Percentiles rank a stretch among this genome's conserved stretches.
Conservation (phyloP, 805 yeast genomes). For the Hanseniaspora lindneri region DNA sequence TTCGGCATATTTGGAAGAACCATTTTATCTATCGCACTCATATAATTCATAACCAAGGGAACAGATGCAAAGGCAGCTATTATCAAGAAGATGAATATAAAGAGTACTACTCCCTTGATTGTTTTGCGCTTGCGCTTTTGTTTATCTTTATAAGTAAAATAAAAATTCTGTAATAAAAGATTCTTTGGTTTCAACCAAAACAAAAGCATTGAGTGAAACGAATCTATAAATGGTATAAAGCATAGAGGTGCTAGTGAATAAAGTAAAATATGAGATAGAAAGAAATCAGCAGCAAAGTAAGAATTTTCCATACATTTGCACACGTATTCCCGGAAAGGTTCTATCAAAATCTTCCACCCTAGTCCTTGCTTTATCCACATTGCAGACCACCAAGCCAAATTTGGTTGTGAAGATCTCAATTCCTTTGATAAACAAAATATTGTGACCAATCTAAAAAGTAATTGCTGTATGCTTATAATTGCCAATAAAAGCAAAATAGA, state of each 20-base stretch:
- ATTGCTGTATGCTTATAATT: constrained; percentile 42
- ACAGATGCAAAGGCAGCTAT: constrained; percentile 35
- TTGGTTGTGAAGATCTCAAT: constrained; percentile 45
- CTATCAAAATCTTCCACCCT: constrained; percentile 50
- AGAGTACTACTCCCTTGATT: constrained; percentile 37
- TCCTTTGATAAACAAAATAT: constrained; percentile 49
- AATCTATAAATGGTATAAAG: constrained; percentile 51
- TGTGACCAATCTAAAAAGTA: constrained; percentile 43
- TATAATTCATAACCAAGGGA: constrained; percentile 35
- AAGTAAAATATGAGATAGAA: constrained; percentile 47
- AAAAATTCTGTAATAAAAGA: constrained; percentile 27
- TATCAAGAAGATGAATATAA: constrained; percentile 32
- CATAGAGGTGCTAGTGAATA: constrained; percentile 50
- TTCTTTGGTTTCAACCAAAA: constrained; percentile 54
- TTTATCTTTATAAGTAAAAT: constrained; percentile 33
- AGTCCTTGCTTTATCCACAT: constrained; percentile 52
- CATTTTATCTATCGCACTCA: background rate
- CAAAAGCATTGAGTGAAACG: constrained; percentile 53
- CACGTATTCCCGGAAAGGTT: constrained; percentile 51
- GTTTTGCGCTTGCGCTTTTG: constrained; percentile 35
- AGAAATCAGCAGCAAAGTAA: constrained; percentile 54
- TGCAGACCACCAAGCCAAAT: constrained; percentile 72
- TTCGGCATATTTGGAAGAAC: background rate
- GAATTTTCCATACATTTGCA: constrained; percentile 57
- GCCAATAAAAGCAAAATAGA: constrained; percentile 53